Evolutionary conservation across 306 rosid genomes (phyloP).

Genomic region (Vicia sativa): DNA sequence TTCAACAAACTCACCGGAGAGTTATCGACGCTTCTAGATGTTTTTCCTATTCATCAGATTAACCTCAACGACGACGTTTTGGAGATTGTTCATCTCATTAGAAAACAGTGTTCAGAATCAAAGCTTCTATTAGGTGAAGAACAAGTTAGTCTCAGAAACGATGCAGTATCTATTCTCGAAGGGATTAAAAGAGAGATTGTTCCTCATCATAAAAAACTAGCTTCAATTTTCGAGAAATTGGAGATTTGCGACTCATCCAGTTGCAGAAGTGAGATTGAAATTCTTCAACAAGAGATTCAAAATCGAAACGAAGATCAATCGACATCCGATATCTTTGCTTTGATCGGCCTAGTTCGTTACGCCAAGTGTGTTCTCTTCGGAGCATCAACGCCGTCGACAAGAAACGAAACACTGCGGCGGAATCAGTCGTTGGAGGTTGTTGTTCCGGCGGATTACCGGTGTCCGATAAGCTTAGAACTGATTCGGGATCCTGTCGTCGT

Average conservation of each 20-base stretch:
- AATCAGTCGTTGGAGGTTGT: constrained; percentile 47
- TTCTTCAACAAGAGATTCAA: constrained; percentile 70
- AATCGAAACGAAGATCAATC: constrained; percentile 64
- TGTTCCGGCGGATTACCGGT: constrained; percentile 70
- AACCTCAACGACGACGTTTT: constrained; percentile 63
- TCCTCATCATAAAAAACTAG: constrained; percentile 51
- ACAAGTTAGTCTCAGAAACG: constrained; percentile 50
- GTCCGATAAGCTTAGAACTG: constrained; percentile 79
- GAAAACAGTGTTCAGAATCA: constrained; percentile 60
- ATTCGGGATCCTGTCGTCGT: constrained; percentile 88
- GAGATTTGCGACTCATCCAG: constrained; percentile 61
- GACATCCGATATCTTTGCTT: constrained; percentile 58
- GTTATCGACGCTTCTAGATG: constrained; percentile 70
- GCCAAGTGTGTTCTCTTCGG: constrained; percentile 83
- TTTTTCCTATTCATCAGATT: constrained; percentile 63
- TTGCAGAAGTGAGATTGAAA: constrained; percentile 78
- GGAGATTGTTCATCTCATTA: constrained; percentile 60
- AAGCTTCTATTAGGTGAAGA: constrained; percentile 37
- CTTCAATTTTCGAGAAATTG: constrained; percentile 52
- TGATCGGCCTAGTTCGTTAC: constrained; percentile 83
- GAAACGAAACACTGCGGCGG: constrained; percentile 1
- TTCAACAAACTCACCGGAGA: constrained; percentile 72
- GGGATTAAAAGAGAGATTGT: constrained; percentile 70
- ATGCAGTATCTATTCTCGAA: constrained; percentile 57
- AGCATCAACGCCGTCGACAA: constrained; percentile 61